phyloP scores from a whole-genome alignment of 148 eudicot species.

The Rhododendron molle region DNA sequence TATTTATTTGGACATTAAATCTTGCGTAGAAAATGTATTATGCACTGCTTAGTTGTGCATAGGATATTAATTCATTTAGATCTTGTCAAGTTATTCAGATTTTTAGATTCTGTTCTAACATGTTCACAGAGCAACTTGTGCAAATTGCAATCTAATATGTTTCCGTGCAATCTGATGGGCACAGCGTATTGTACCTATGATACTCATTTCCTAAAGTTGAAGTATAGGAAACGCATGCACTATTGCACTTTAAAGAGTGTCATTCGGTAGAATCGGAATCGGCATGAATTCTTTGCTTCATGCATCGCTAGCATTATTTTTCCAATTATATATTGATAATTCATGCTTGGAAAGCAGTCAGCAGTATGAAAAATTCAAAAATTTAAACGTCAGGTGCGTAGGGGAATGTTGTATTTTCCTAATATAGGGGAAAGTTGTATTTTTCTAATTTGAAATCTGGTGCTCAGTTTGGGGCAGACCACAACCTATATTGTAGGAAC shows the following conservation, averaged over 20 bases:
- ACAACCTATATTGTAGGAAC: neutral
- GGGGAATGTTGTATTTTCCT: neutral
- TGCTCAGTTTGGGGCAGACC: neutral
- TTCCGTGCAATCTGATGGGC: neutral
- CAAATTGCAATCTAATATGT: neutral
- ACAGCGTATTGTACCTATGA: neutral
- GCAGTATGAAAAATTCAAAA: neutral
- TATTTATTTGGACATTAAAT: conserved; percentile 7
- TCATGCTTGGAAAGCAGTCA: neutral
- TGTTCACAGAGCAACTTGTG: neutral
- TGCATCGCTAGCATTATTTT: neutral
- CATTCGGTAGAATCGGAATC: neutral
- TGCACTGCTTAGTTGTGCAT: neutral
- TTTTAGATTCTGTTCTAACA: neutral
- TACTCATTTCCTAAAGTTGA: neutral
- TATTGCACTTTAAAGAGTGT: neutral
- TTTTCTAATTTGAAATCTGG: neutral
- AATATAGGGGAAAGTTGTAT: neutral
- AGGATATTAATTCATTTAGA: neutral
- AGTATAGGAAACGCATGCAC: neutral
- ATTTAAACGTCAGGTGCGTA: neutral
- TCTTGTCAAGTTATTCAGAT: neutral
- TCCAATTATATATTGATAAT: neutral
- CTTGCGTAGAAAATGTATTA: neutral
- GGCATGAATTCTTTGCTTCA: neutral